Base-by-base conservation (phyloP, 176 grass and related monocot genomes). In the Cocos nucifera region DNA sequence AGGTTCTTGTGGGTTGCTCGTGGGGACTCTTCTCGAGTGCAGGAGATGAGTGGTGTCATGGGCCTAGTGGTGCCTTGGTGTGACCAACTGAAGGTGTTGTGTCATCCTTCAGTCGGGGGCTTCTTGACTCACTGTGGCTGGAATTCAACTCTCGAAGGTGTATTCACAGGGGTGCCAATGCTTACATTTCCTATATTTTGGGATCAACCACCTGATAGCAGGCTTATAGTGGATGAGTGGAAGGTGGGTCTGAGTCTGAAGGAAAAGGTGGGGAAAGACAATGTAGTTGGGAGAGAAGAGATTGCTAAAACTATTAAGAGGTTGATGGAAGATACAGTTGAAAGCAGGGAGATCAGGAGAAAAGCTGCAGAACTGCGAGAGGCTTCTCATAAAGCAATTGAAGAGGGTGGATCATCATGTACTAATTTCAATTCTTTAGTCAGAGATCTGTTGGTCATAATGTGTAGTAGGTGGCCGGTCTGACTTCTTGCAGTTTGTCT, bases 41-140 rank as follows among this genome's bases (percentile, higher is more conserved):
- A 64, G 62, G 44, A 82, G 69, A 71, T 60, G 15, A 59, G 28
- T 24, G 71, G 65, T 0, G 10, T 51, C 7, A 29, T 22, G 52
- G 70, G 78, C 20, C 49, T 82, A 17, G 63, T 75, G 0, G 30
- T 87, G 70, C 69, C 70, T 0, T 87, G 84, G 84, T 82, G 75
- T 19, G 65, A 82, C 14, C 78, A 87, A 24, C 22, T 82, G 56
- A 87, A 62, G 50, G 67, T 80, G 29, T 27, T 85, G 51, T 62
- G 61, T 23, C 77, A 85, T 69, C 77, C 50, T 62, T 79, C 77
- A 14, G 54, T 76, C 3, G 72, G 72, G 56, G 84, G 78, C 1
- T 87, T 87, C 73, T 60, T 87, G 25, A 87, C 74, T 18, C 84
- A 82, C 30, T 68, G 82, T 64, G 83, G 83, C 12, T 82, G 65